Conservation (phyloP, 2,329 filamentous ascomycete genomes). For the Alternaria sp. region DNA sequence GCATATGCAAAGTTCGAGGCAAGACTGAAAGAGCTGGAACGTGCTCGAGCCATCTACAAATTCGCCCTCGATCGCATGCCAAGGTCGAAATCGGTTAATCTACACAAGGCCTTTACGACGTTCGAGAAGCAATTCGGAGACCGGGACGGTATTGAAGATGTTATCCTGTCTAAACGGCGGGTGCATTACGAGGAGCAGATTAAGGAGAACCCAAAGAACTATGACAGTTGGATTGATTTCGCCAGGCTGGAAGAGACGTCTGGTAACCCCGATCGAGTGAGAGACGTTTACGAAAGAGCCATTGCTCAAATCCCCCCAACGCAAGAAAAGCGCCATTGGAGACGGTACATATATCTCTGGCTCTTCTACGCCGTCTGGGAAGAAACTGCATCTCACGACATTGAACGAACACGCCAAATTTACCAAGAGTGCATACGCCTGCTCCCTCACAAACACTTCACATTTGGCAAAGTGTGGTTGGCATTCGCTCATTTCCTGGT, state of each 20-base stretch:
- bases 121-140: slow-evolving; percentile 99
- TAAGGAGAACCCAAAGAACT: slow-evolving; percentile 94
- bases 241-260: slow-evolving; percentile 87
- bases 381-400: slow-evolving; percentile 83
- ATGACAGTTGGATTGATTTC: slow-evolving; percentile 97
- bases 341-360: slow-evolving; percentile 97
- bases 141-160: slow-evolving; percentile 90
- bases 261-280: slow-evolving; percentile 81
- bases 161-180: slow-evolving; percentile 91
- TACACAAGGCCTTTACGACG: slow-evolving; percentile 95
- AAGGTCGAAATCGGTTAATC: slow-evolving; percentile 80
- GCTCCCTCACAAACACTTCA: slow-evolving; percentile 95
- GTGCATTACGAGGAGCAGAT: slow-evolving; percentile 95
- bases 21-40: slow-evolving; percentile 93
- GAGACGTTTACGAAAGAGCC: slow-evolving; percentile 93
- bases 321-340: slow-evolving; percentile 96
- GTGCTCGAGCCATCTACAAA: slow-evolving; percentile 94
- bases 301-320: slow-evolving; percentile 95
- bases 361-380: slow-evolving; percentile 97
- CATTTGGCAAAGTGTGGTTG: slow-evolving; percentile 96
- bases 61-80: slow-evolving; percentile 93
- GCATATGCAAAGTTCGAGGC: slow-evolving; percentile 95
- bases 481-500: slow-evolving; percentile 94
- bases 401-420: slow-evolving; percentile 82
- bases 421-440: slow-evolving; percentile 88